Evolutionary conservation across 768 basidiomycete species (phyloP).

Genomic region (Tricholoma flavovirens): DNA sequence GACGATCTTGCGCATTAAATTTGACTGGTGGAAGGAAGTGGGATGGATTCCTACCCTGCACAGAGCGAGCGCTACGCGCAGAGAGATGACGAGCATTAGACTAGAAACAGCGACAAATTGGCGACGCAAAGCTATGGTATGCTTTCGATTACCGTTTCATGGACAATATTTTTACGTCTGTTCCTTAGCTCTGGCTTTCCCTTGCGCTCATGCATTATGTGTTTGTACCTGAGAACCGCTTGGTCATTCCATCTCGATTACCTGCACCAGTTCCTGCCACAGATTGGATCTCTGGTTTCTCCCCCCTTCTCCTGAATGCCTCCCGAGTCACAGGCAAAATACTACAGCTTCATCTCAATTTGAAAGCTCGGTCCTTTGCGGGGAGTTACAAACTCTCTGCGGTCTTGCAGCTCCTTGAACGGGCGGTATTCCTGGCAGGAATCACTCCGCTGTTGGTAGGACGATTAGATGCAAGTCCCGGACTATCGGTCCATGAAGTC

Average conservation of each 20-base stretch:
- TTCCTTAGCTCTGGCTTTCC: conserved; percentile 11
- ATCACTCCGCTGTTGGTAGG: conserved; percentile 6
- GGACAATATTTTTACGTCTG: no score
- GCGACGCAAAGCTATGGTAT: conserved; percentile 2
- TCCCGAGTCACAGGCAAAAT: conserved; percentile 11
- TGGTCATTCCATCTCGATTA: conserved; percentile 2
- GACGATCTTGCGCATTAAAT: conserved; percentile 18
- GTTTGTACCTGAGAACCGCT: conserved; percentile 3
- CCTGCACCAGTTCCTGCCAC: not conserved
- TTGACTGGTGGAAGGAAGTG: conserved; percentile 10
- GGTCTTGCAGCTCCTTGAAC: not conserved
- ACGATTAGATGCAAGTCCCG: not conserved
- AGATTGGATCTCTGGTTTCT: not conserved
- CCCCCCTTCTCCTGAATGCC: not conserved
- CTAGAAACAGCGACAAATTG: conserved; percentile 8
- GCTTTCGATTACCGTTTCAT: not conserved
- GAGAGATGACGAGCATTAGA: conserved; percentile 23
- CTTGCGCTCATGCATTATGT: not conserved
- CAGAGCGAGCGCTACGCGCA: conserved; percentile 19
- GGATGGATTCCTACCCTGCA: conserved; percentile 15
- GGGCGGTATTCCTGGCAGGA: not conserved
- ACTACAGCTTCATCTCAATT: conserved; percentile 20
- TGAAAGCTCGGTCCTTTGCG: conserved; percentile 16
- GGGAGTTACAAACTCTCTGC: conserved; percentile 15
- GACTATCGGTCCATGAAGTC: not conserved